phyloP scores from a whole-genome alignment of 169 alveolate species.

The Eimeria praecox region DNA sequence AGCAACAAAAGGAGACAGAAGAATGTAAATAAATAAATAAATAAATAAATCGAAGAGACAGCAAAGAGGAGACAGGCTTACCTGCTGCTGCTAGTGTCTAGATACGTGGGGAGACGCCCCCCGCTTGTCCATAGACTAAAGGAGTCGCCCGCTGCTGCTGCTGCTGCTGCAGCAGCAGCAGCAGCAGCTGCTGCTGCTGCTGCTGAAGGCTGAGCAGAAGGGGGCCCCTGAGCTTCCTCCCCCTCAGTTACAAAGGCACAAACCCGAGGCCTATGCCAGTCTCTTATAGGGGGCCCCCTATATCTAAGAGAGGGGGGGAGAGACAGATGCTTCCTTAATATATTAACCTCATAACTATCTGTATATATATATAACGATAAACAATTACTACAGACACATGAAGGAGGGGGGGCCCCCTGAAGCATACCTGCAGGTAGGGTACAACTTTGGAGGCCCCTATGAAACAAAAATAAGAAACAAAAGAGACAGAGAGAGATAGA shows the following conservation, averaged over 20 bases:
- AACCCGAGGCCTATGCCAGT: slow-evolving; percentile 33
- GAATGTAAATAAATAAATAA: too few relatives aligned
- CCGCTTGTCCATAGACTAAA: slow-evolving; percentile 24
- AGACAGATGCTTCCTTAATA: not conserved
- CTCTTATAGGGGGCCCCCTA: slow-evolving; percentile 7
- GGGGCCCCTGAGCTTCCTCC: slow-evolving; percentile 36
- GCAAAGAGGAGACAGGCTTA: not conserved
- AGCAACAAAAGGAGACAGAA: not conserved
- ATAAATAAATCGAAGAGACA: not conserved
- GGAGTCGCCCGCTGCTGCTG: slow-evolving; percentile 1
- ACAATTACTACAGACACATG: not conserved
- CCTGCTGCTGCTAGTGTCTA: not conserved
- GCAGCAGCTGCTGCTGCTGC: slow-evolving; percentile 52
- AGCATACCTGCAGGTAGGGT: not conserved
- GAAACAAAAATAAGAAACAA: too few relatives aligned
- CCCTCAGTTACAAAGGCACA: slow-evolving; percentile 6
- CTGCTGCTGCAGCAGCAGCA: slow-evolving; percentile 50
- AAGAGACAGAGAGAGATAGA: too few relatives aligned
- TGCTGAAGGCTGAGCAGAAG: not conserved
- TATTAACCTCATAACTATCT: slow-evolving; percentile 1
- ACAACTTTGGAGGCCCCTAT: slow-evolving; percentile 34
- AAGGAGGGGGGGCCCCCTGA: slow-evolving; percentile 25
- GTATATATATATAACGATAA: not conserved
- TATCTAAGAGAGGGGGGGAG: not conserved
- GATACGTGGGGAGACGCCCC: slow-evolving; percentile 4